These are phyloP conservation scores for Xylaria digitata DNA, from an alignment of 2,329 filamentous ascomycete genomes.

Conservation along the genomic window DNA sequence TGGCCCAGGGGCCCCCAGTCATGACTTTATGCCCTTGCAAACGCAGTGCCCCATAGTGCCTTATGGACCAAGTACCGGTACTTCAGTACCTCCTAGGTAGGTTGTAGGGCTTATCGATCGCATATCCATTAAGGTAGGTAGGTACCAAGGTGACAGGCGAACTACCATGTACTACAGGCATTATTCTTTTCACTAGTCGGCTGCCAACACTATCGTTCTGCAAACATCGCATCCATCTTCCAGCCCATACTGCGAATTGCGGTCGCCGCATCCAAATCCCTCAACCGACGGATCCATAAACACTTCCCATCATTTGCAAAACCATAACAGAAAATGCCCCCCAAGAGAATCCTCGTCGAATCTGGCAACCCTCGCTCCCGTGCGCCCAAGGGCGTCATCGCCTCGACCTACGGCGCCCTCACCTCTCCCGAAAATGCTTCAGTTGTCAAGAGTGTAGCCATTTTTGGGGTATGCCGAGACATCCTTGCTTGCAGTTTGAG, in stretches of 20 bases:
- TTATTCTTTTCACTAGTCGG: background rate
- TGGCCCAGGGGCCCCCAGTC: no score
- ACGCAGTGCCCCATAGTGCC: no score
- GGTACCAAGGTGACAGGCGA: no score
- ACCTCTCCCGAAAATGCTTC: constrained; percentile 75
- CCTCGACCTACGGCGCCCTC: constrained; percentile 69
- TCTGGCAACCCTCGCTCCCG: constrained; percentile 56
- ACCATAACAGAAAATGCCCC: constrained; percentile 63
- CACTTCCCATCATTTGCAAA: background rate
- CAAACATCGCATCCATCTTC: no score
- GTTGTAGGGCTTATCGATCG: no score
- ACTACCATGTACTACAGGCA: no score
- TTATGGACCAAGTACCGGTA: no score
- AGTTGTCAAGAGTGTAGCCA: constrained; percentile 73
- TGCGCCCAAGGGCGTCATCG: constrained; percentile 65
- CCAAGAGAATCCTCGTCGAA: constrained; percentile 69
- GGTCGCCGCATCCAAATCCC: background rate
- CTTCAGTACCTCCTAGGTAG: no score
- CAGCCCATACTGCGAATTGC: background rate
- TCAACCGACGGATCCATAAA: background rate
- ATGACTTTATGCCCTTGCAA: no score
- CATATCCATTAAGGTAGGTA: no score
- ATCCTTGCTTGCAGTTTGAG: no score
- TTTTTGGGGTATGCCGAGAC: constrained; percentile 71
- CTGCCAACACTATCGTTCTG: no score